A percentile compares a stretch with the other conserved stretches of the same genome.
Evolutionary conservation across 768 basidiomycete species (phyloP).

Genomic region (Piloderma croceum): DNA sequence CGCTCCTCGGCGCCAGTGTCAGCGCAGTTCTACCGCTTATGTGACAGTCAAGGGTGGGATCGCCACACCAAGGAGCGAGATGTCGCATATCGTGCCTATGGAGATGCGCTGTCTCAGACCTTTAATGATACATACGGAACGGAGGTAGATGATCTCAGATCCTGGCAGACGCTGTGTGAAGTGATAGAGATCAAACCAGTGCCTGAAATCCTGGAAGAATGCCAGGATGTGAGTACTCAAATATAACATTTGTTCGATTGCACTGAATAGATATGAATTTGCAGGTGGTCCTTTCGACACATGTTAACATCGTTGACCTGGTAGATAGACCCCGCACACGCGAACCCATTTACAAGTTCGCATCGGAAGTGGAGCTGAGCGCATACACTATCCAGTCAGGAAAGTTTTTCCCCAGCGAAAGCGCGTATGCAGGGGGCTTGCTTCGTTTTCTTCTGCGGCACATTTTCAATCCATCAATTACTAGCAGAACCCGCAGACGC

Average conservation of each 20-base stretch:
- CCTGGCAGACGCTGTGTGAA: slow-evolving; percentile 20
- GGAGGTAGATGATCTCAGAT: slow-evolving; percentile 4
- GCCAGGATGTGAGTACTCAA: slow-evolving; percentile 1
- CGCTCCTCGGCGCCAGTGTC: slow-evolving; percentile 4
- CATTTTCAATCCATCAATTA: neutral
- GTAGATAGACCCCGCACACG: neutral
- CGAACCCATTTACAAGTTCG: neutral
- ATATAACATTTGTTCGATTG: neutral
- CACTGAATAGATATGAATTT: neutral
- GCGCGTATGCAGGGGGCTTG: neutral
- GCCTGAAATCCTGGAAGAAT: neutral
- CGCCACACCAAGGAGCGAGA: slow-evolving; percentile 5
- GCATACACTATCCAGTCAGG: neutral
- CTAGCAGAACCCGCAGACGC: no score
- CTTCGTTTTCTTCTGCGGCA: neutral
- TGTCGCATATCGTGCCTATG: neutral
- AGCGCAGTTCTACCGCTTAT: slow-evolving; percentile 15
- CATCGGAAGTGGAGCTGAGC: neutral
- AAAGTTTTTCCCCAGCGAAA: slow-evolving; percentile 1
- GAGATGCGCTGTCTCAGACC: slow-evolving; percentile 17
- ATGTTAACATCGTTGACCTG: slow-evolving; percentile 3
- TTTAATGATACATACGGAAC: slow-evolving; percentile 23
- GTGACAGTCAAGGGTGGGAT: slow-evolving; percentile 10
- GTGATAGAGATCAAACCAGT: slow-evolving; percentile 11
- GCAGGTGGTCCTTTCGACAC: neutral